Percentiles rank a stretch among this genome's conserved stretches.
Evolutionary conservation across 75 land plant species (phyloP).

Genomic region (Picea sitchensis): DNA sequence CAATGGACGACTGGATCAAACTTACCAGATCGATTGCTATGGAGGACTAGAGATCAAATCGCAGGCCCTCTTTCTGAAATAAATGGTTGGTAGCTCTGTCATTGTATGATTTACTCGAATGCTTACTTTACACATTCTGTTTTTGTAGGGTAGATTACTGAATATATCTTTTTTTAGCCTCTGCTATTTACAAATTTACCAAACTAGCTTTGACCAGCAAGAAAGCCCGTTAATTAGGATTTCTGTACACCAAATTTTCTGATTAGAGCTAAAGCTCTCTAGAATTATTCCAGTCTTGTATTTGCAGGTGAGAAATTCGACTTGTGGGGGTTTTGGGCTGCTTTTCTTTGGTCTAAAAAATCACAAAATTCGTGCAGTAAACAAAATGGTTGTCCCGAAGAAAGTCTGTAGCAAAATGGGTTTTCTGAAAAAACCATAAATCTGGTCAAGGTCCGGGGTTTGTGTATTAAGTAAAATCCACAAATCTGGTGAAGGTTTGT

Average conservation of each 20-base stretch:
- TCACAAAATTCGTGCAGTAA: too few relatives aligned
- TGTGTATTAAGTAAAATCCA: neutral
- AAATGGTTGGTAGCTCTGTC: neutral
- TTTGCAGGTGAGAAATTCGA: too few relatives aligned
- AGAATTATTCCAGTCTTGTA: too few relatives aligned
- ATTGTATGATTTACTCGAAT: too few relatives aligned
- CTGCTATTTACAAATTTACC: too few relatives aligned
- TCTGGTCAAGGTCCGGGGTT: neutral
- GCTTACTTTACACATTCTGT: too few relatives aligned
- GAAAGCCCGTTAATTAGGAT: too few relatives aligned
- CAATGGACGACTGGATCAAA: neutral
- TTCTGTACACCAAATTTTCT: too few relatives aligned
- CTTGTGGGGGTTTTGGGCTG: neutral
- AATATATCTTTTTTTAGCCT: too few relatives aligned
- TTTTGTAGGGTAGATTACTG: too few relatives aligned
- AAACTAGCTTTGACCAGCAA: too few relatives aligned
- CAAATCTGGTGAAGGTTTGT: neutral
- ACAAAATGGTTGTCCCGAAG: neutral
- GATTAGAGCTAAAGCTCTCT: too few relatives aligned
- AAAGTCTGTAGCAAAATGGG: neutral
- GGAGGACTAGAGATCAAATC: neutral
- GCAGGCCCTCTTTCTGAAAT: neutral
- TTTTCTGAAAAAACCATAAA: neutral
- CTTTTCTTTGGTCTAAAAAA: neutral
- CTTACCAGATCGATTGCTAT: neutral